Evolutionary conservation across 345 rosid genomes (phyloP).

Genomic region (Nasturtium officinale): DNA sequence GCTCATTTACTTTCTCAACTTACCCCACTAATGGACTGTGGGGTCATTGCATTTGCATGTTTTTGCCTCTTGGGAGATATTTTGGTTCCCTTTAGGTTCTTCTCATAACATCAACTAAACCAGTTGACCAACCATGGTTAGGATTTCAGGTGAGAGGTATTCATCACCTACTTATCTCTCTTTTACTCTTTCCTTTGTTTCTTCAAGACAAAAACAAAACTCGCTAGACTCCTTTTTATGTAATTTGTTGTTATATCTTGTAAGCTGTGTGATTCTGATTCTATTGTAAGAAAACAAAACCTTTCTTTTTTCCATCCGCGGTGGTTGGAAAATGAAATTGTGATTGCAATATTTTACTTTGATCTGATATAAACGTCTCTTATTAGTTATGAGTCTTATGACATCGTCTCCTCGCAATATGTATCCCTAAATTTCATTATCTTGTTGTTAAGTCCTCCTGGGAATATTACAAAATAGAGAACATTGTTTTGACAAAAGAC

Average conservation of each 20-base stretch:
- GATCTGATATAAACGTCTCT: constrained; percentile 8
- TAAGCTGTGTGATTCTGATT: constrained; percentile 33
- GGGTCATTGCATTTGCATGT: constrained; percentile 63
- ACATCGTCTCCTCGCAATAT: neutral
- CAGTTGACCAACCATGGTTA: constrained; percentile 87
- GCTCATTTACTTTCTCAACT: constrained; percentile 47
- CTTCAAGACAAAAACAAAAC: constrained; percentile 25
- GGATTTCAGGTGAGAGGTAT: constrained; percentile 64
- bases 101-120: constrained; percentile 48
- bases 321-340: constrained; percentile 42
- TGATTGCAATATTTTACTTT: constrained; percentile 35
- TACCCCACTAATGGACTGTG: constrained; percentile 72
- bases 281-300: constrained; percentile 38
- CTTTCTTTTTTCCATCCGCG: constrained; percentile 38
- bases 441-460: neutral
- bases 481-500: neutral
- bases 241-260: constrained; percentile 30
- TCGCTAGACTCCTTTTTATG: constrained; percentile 28
- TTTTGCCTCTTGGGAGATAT: constrained; percentile 77
- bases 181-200: constrained; percentile 35
- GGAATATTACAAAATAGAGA: neutral
- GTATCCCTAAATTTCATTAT: neutral
- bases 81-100: constrained; percentile 79
- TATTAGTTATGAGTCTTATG: neutral
- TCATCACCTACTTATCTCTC: constrained; percentile 42